Percentiles rank a stretch among this genome's conserved stretches.
Evolutionary conservation across 2,329 filamentous ascomycete genomes (phyloP).

Genomic region (Neopestalotiopsis sp.): DNA sequence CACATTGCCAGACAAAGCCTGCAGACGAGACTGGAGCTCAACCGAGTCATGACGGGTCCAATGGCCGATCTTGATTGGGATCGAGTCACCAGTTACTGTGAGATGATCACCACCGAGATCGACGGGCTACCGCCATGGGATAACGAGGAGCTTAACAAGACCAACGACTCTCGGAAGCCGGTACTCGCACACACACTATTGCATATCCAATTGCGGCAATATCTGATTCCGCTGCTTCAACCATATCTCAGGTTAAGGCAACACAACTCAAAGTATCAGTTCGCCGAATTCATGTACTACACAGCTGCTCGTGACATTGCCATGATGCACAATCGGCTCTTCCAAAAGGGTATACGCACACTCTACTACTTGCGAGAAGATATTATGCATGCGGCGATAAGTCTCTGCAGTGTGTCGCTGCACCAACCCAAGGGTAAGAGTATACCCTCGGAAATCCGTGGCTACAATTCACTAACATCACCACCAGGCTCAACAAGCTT

Average conservation of each 20-base stretch:
- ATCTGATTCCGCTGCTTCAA: constrained; percentile 66
- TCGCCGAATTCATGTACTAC: constrained; percentile 68
- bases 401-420: constrained; percentile 66
- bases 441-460: background rate
- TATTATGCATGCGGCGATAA: constrained; percentile 64
- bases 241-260: constrained; percentile 65
- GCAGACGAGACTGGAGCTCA: constrained; percentile 61
- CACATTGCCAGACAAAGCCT: constrained; percentile 62
- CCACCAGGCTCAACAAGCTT: constrained; percentile 58
- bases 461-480: constrained; percentile 20
- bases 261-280: constrained; percentile 66
- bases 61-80: constrained; percentile 64
- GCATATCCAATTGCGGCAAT: constrained; percentile 66
- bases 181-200: constrained; percentile 65
- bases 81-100: constrained; percentile 65
- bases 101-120: constrained; percentile 66
- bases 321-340: constrained; percentile 65
- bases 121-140: constrained; percentile 65
- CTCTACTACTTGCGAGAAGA: constrained; percentile 67
- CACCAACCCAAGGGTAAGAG: constrained; percentile 56
- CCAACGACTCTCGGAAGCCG: constrained; percentile 55
- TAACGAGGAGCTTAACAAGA: constrained; percentile 30
- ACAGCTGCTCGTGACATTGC: constrained; percentile 67
- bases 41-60: constrained; percentile 60
- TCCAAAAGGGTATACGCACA: constrained; percentile 62